Conservation (phyloP, 1,284 basidiomycete species). For the Rugosomyces carneus region DNA sequence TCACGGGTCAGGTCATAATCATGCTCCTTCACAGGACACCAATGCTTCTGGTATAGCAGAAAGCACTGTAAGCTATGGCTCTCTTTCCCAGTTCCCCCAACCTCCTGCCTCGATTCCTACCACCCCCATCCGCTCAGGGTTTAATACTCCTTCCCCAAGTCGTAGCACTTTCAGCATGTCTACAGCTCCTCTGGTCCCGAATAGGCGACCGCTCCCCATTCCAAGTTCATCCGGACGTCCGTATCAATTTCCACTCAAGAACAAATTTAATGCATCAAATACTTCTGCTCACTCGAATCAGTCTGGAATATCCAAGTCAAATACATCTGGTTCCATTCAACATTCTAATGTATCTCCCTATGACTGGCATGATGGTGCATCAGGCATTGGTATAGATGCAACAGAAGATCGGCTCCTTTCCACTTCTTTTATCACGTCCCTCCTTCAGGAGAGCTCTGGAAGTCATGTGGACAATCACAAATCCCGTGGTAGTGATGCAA, state of each 20-base stretch:
- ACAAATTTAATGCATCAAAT: slow-evolving; percentile 1
- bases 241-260: slow-evolving; percentile 1
- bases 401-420: slow-evolving; percentile 52
- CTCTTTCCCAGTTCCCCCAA: slow-evolving; percentile 38
- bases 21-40: slow-evolving; percentile 37
- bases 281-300: slow-evolving; percentile 5
- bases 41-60: slow-evolving; percentile 49
- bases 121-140: slow-evolving; percentile 26
- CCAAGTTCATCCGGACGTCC: neutral
- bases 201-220: slow-evolving; percentile 12
- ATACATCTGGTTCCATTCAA: slow-evolving; percentile 9
- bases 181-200: slow-evolving; percentile 9
- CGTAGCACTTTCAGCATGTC: slow-evolving; percentile 10
- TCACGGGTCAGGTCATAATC: slow-evolving; percentile 25
- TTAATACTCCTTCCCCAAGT: slow-evolving; percentile 17
- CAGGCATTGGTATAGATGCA: slow-evolving; percentile 48
- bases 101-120: slow-evolving; percentile 32
- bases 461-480: slow-evolving; percentile 22
- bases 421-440: slow-evolving; percentile 54
- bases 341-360: slow-evolving; percentile 30
- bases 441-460: slow-evolving; percentile 42
- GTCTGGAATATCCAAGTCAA: slow-evolving; percentile 2
- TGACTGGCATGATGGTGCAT: slow-evolving; percentile 60
- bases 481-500: slow-evolving; percentile 32
- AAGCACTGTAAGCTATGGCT: slow-evolving; percentile 45